Base-by-base conservation (phyloP, 139 green algal genomes). In the Chlamydomonas incerta region DNA sequence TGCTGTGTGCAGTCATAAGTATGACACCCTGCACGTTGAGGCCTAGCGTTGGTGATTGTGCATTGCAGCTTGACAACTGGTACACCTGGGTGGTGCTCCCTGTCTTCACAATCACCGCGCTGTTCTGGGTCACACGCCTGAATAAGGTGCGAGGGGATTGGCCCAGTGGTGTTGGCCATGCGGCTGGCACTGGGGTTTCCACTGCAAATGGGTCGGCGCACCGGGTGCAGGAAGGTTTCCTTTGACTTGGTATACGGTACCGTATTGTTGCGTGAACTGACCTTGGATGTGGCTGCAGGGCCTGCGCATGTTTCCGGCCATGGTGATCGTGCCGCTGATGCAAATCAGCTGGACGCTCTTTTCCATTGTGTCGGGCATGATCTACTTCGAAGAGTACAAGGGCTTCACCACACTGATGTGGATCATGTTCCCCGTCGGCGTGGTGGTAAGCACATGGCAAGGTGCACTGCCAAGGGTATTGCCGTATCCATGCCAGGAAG, bases 311-410 rank as follows among this genome's bases (percentile, higher is more conserved):
- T 98, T 97, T 79, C 93, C 93, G 8, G 92, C 93, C 24, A 93
- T 95, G 67, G 81, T 97, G 66, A 98, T 98, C 68, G 95, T 98
- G 81, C 96, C 96, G 11, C 90, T 93, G 28, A 91, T 98, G 77
- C 95, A 98, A 58, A 97, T 98, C 83, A 87, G 82, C 34, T 98
- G 95, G 95, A 95, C 95, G 20, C 84, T 98, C 18, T 95, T 97
- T 75, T 93, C 85, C 73, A 95, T 98, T 52, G 57, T 96, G 18
- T 90, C 71, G 8, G 95, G 95, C 47, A 91, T 94, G 72, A 66
- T 98, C 28, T 98, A 98, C 74, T 98, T 94, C 41, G 74, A 95
- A 88, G 94, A 97, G 89, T 97, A 96, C 83, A 82, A 86, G 55
- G 77, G 81, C 23, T 93, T 96, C 68, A 89, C 28, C 13, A 41